Evolutionary conservation across 495 filamentous ascomycete genomes (phyloP).

Genomic region (Neurospora discreta): DNA sequence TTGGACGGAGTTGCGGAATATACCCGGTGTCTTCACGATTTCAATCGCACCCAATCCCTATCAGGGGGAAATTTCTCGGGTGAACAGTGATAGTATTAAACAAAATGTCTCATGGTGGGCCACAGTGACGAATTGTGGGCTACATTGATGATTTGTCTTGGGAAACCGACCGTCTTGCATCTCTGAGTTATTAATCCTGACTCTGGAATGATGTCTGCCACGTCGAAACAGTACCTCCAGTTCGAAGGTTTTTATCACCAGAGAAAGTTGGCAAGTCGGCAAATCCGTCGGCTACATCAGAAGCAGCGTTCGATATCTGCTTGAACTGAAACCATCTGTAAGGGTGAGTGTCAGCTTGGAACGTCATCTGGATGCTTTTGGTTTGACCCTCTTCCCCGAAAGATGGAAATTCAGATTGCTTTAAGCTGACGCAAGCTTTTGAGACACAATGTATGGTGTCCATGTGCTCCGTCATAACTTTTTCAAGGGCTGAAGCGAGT

Average conservation of each 20-base stretch:
- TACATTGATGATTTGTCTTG: not conserved
- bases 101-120: not conserved
- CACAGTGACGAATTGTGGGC: not conserved
- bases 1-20: not conserved
- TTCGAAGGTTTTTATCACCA: not conserved
- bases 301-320: not conserved
- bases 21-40: not conserved
- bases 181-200: not conserved
- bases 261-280: rapidly evolving
- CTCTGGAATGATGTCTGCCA: not conserved
- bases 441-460: not conserved
- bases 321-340: not conserved
- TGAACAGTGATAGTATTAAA: not conserved
- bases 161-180: not conserved
- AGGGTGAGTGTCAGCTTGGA: not conserved
- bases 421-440: not conserved
- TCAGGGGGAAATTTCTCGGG: not conserved
- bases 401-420: not conserved
- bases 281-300: not conserved
- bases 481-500: not conserved
- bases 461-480: not conserved
- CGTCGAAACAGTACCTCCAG: not conserved
- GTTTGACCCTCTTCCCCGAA: not conserved
- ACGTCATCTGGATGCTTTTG: not conserved
- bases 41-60: not conserved